Evolutionary conservation across 108 stramenopile genomes (phyloP), one percentile per base, ranked within the genome.

Genomic region (Discostella pseudostelligera): DNA sequence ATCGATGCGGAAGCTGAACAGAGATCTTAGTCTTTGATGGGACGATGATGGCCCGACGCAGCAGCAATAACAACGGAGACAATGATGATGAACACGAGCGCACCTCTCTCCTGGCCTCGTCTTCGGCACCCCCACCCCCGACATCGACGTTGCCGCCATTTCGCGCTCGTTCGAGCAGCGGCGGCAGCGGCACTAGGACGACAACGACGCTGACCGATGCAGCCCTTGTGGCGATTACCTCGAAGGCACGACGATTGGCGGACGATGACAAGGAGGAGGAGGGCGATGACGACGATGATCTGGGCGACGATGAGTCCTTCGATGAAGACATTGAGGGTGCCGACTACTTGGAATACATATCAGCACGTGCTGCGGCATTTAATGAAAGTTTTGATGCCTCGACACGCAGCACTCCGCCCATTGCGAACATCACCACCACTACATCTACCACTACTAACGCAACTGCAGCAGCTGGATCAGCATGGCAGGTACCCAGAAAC

Each of bases 31-130:
- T 32, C 5, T 5, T 32, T 5, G 32, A 5, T 32, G n/a, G n/a
- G 32, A 32, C 32, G 4, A 32, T 32, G 32, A 32, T 32, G 32
- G 32, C 32, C 5, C 4, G 32, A 5, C 32, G 32, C 32, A 5
- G 32, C 32, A 5, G 32, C 32, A 5, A 5, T 5, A 32, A 32
- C 32, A 32, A 32, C 5, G 32, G n/a, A n/a, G n/a, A n/a, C n/a
- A n/a, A 32, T 32, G 35, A 61, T 14, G 56, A 72, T 25, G 64
- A 65, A 28, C 17, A 65, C 55, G 69, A 70, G 40, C 40, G 29
- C 37, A 48, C 71, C 43, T 65, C 71, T 55, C 71, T 72, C 64
- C 71, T 72, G 56, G 25, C 65, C 19, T 54, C 44, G 16, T 47
- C 54, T 40, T 29, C 71, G 9, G 19, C 42, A 17, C 58, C 67